phyloP scores from a whole-genome alignment of 176 grass and related monocot species.

The Oryza meridionalis region DNA sequence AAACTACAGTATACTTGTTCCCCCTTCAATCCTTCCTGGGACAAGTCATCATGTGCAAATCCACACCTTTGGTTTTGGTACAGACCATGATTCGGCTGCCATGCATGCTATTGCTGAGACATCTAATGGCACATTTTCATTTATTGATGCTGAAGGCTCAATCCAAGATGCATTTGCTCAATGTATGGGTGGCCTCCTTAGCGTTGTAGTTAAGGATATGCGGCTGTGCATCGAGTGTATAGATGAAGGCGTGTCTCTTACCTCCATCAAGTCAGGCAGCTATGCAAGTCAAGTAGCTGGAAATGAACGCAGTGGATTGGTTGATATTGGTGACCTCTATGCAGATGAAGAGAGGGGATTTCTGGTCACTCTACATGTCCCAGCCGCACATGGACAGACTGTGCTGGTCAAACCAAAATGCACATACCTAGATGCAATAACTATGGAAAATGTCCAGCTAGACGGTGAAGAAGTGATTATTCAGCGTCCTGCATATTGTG shows the following conservation, averaged over 20 bases:
- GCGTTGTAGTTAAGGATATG: slow-evolving; percentile 76
- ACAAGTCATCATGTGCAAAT: slow-evolving; percentile 59
- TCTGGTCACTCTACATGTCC: slow-evolving; percentile 55
- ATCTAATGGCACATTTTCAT: slow-evolving; percentile 83
- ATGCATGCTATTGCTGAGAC: slow-evolving; percentile 78
- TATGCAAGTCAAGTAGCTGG: slow-evolving; percentile 54
- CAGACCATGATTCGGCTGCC: slow-evolving; percentile 77
- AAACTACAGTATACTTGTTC: slow-evolving; percentile 61
- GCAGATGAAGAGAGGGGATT: slow-evolving; percentile 94
- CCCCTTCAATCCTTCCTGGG: slow-evolving; percentile 63
- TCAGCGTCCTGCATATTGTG: slow-evolving; percentile 42
- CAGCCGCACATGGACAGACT: slow-evolving; percentile 44
- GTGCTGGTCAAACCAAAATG: slow-evolving; percentile 62
- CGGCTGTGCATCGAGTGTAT: slow-evolving; percentile 53
- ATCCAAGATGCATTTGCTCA: slow-evolving; percentile 93
- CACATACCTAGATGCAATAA: slow-evolving; percentile 55
- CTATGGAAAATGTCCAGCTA: slow-evolving; percentile 46
- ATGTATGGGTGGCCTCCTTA: slow-evolving; percentile 93
- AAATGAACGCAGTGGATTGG: slow-evolving; percentile 54
- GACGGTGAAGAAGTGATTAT: slow-evolving; percentile 56
- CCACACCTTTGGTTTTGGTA: slow-evolving; percentile 84
- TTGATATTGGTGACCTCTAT: slow-evolving; percentile 82
- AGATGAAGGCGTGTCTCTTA: slow-evolving; percentile 55
- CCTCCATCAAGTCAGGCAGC: slow-evolving; percentile 77
- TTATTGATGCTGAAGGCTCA: slow-evolving; percentile 68